phyloP scores from a whole-genome alignment of 2,329 filamentous ascomycete species.

The Xylaria hypoxylon region DNA sequence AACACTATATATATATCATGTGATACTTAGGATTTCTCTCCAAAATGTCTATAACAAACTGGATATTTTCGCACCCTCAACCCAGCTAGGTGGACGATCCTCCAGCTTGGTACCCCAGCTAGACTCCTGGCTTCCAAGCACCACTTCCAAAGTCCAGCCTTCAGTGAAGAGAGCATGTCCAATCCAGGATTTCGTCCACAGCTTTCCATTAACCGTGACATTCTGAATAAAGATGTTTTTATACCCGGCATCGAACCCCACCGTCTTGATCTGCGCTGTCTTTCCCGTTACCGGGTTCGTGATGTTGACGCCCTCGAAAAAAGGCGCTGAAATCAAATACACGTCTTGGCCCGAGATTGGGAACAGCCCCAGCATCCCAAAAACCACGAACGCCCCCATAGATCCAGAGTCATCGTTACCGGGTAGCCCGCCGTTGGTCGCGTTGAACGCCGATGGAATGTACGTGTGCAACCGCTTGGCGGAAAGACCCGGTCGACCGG shows the following conservation, averaged over 20 bases:
- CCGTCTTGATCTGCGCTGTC: constrained; percentile 65
- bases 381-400: constrained; percentile 69
- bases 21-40: too few species aligned
- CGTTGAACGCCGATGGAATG: constrained; percentile 71
- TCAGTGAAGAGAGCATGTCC: constrained; percentile 69
- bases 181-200: constrained; percentile 70
- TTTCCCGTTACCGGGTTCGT: constrained; percentile 65
- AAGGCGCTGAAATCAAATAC: constrained; percentile 72
- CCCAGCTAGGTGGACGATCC: constrained; percentile 50
- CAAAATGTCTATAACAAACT: constrained; percentile 2
- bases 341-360: constrained; percentile 71
- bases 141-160: constrained; percentile 68
- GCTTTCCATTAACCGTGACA: constrained; percentile 65
- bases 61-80: constrained; percentile 17
- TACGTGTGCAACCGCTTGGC: constrained; percentile 66
- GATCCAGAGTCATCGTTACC: constrained; percentile 74
- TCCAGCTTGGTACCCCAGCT: constrained; percentile 74
- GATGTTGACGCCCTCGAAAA: constrained; percentile 67
- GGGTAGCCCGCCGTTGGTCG: constrained; percentile 65
- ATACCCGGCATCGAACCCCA: constrained; percentile 68
- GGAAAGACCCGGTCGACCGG: constrained; percentile 64
- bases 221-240: constrained; percentile 68
- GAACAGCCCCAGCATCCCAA: constrained; percentile 72
- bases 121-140: constrained; percentile 69
- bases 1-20: too few species aligned